Conservation (phyloP, 768 basidiomycete species). For the Gloeopeniophorella convolvens region DNA sequence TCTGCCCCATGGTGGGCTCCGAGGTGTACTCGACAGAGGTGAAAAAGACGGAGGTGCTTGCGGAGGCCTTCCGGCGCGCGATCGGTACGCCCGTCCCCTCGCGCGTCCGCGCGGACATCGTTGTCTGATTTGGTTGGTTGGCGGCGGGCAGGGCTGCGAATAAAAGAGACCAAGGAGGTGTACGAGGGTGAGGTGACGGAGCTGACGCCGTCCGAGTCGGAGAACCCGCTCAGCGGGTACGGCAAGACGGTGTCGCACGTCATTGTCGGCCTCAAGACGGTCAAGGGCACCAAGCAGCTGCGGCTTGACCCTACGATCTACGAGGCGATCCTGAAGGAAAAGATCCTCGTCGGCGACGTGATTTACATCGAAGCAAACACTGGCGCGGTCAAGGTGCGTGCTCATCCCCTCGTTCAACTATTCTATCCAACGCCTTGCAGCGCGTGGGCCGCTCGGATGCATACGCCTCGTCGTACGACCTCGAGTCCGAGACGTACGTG, state of each 20-base stretch:
- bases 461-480: conserved; percentile 94
- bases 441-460: conserved; percentile 96
- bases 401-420: not conserved
- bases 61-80: conserved; percentile 89
- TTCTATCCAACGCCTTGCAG: conserved; percentile 34
- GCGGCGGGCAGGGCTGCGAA: conserved; percentile 66
- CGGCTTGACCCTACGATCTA: conserved; percentile 93
- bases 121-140: not conserved
- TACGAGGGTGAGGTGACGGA: conserved; percentile 99
- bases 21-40: conserved; percentile 97
- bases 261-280: conserved; percentile 91
- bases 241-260: conserved; percentile 99
- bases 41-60: conserved; percentile 97
- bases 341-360: conserved; percentile 93
- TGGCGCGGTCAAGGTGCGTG: conserved; percentile 86
- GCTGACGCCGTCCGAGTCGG: conserved; percentile 90
- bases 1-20: conserved; percentile 97
- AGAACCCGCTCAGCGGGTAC: conserved; percentile 95
- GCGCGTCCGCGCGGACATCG: not conserved
- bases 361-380: conserved; percentile 93
- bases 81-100: conserved; percentile 60
- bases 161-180: conserved; percentile 98
- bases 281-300: conserved; percentile 80
- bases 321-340: conserved; percentile 95
- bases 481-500: conserved; percentile 98